A percentile compares a stretch with the other conserved stretches of the same genome.
phyloP scores from a whole-genome alignment of 139 green algal species.

The Raphidocelis subcapitata region DNA sequence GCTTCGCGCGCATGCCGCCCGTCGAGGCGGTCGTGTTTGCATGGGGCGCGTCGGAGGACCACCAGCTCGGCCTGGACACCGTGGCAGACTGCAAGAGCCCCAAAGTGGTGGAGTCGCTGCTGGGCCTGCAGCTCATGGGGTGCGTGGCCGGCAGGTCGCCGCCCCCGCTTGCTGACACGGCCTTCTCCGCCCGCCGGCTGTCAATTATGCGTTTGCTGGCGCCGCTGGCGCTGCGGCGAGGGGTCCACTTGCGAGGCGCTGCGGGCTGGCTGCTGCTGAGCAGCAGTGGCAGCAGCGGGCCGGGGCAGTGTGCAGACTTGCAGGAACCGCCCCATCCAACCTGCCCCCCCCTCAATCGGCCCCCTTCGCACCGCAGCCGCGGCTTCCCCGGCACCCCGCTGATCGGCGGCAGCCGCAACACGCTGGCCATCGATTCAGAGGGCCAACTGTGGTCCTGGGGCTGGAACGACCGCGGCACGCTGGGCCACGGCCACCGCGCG shows the following conservation, averaged over 20 bases:
- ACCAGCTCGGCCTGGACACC: slow-evolving; percentile 64
- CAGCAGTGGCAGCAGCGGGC: too few relatives aligned
- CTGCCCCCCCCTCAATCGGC: too few relatives aligned
- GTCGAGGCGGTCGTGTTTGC: slow-evolving; percentile 86
- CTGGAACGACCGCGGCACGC: slow-evolving; percentile 84
- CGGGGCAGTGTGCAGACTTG: not conserved
- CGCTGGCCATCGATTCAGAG: slow-evolving; percentile 70
- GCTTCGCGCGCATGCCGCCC: slow-evolving; percentile 56
- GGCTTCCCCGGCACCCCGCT: slow-evolving; percentile 32
- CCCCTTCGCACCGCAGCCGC: slow-evolving; percentile 20
- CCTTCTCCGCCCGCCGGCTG: too few relatives aligned
- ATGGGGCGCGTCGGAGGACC: slow-evolving; percentile 85
- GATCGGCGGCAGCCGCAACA: slow-evolving; percentile 65
- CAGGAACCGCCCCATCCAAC: too few relatives aligned
- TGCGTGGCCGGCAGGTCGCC: not conserved
- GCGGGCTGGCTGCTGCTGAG: too few relatives aligned
- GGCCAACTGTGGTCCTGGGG: slow-evolving; percentile 76
- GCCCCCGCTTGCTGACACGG: not conserved
- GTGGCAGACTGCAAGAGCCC: slow-evolving; percentile 38
- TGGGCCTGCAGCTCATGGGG: slow-evolving; percentile 68
- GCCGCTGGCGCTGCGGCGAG: not conserved
- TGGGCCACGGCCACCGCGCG: slow-evolving; percentile 74
- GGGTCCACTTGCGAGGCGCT: not conserved
- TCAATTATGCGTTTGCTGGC: not conserved
- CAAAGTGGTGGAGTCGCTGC: slow-evolving; percentile 78